Base-by-base conservation (phyloP, 2,329 filamentous ascomycete species). In the Ophiobolus disseminans region DNA sequence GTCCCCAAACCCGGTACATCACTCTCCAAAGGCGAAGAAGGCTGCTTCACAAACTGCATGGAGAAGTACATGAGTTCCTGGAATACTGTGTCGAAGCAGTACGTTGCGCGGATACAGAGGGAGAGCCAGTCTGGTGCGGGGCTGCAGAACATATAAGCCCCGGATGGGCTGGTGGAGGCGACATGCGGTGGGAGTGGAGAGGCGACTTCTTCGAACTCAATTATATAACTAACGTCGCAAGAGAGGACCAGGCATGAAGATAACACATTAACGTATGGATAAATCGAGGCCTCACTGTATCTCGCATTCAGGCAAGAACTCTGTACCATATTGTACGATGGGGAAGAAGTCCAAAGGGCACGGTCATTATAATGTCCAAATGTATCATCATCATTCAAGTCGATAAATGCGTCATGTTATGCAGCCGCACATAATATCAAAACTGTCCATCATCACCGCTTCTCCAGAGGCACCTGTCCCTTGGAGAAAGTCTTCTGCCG, bases 51-150 rank as follows among this genome's bases (percentile, higher is more conserved):
- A 16, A 55, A 69, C 34, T 82, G 80, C 70, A 80, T 82, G 78
- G 78, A 81, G 62, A 82, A 82, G 64, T 82, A 82, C 70, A 81
- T 82, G 78, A 67, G 70, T 26, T 71, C 76, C 26, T 82, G 79
- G 79, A 81, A 81, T 58, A 76, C 75, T 14, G 78, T 81, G 20
- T 76, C 73, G 53, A 73, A 76, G 65, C 75, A 77, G 50, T 82
- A 81, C 55, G 70, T 81, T 28, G 70, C 68, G 21, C 65, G 78
- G 61, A 75, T 81, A 70, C 78, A 81, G 66, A 74, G 73, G 53
- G 74, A 73, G 63, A 45, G 35, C 22, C 45, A 54, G 41, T 4
- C 38, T 11, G 48, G 42, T 2, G 16, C 43, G 37, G 4, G 43
- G 32, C 1, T 41, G 21, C n/a, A 21, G 25, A 25, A 22, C 6